Evolutionary conservation across 2,329 filamentous ascomycete genomes (phyloP), one percentile per base, ranked within the genome.

Genomic region (Simplicillium sp.): DNA sequence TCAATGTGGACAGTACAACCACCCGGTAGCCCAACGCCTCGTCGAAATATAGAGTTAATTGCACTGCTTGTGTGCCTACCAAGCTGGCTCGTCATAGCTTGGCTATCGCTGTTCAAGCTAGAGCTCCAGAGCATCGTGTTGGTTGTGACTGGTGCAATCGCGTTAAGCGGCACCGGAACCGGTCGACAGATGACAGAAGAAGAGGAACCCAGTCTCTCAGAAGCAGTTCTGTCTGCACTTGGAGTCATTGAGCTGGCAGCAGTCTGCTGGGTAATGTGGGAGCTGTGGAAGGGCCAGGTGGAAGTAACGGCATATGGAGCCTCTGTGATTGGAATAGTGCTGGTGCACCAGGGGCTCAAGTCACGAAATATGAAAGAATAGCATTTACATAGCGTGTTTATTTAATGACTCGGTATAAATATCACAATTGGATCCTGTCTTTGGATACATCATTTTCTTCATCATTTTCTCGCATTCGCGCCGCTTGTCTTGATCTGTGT

Each of bases 191-290:
- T 3, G 41, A 49, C 3, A 11, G 43, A 36, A 32, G 46, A 36
- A 9, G 41, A 46, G 9, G 40, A 44, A 0, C 56, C 54, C 1
- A 48, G 44, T 7, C 43, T 46, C 7, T 47, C 48, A 7, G 50
- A 44, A 2, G 54, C 52, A 4, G 28, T 54, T 3, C 44, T 52
- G 11, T 56, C 58, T 8, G 48, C 50, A 3, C 29, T 61, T 16
- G 56, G 56, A 8, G 55, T 60, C 0, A 38, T 49, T 1, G 60
- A 63, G 44, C 41, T 63, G 7, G 52, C 54, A 1, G 53, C 51
- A 12, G 42, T 61, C 2, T 63, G 59, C 43, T 61, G 58, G 57
- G 48, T 60, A 4, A 57, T 46, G 2, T 57, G 53, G 46, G 49
- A 57, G 37, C 49, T 54, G 8, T 62, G 56, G 53, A 50, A 48